Base-by-base conservation (phyloP, 2,329 filamentous ascomycete species). In the Neodidymelliopsis sp. region DNA sequence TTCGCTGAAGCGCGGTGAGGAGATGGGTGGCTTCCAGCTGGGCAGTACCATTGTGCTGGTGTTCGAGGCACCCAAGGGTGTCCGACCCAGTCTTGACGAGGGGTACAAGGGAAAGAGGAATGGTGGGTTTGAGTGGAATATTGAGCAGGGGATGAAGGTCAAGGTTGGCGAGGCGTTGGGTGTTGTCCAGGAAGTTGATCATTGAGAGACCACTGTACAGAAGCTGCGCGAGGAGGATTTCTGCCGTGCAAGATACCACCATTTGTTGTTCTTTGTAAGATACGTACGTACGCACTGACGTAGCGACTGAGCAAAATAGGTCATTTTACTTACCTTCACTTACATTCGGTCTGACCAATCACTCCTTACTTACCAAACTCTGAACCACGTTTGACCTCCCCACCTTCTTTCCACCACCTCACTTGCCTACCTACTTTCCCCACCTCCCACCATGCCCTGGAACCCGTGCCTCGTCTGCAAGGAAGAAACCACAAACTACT, bases 11-110 rank as follows among this genome's bases (percentile, higher is more conserved):
- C 82, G 89, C 33, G 94, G 94, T 25, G 93, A 97, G 69, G 94
- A 99, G 74, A 97, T 99, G 91, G 94, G 94, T 44, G 95, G 94
- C 0, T 99, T 99, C 76, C 91, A 95, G 77, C 81, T 99, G 3
- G 94, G 94, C 15, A 96, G 91, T 71, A 96, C 93, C 1, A 87
- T 99, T 59, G 94, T 99, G 28, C 79, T 99, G 41, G 91, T 99
- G 0, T 99, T 99, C 69, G 95, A 99, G 75, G 94, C 94, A 10
- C 94, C 94, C 0, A 84, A 86, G 61, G 84, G 84, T 11, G 65
- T 74, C 20, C 69, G 79, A 33, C 79, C 79, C 39, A 75, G 70
- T 57, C 77, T 85, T 30, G 84, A 87, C 59, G 81, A 84, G 44
- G 83, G 85, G 1, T 77, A 77, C 23, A 59, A 64, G 15, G 79